Conservation (phyloP, 208 protist genomes). For the Leishmania turanica region DNA sequence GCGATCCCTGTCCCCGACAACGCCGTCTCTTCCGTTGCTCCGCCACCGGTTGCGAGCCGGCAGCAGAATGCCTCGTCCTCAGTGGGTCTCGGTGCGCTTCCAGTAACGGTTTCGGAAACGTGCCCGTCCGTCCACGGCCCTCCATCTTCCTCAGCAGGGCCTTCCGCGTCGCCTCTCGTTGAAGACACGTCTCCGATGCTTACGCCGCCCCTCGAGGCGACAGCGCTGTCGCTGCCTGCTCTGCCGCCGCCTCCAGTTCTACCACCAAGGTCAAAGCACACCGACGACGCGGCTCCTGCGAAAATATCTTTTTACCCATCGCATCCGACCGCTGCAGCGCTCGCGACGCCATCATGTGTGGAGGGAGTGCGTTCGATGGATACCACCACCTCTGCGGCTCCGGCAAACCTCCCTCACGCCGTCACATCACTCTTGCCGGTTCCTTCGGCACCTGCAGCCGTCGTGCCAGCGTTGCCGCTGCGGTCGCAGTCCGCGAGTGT, state of each 20-base stretch:
- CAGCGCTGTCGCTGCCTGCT: not conserved
- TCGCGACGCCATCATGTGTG: not conserved
- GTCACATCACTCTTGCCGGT: not conserved
- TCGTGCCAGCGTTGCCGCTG: not conserved
- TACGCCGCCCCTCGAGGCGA: not conserved
- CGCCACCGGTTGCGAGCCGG: not conserved
- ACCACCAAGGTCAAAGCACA: no score
- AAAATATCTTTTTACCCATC: no score
- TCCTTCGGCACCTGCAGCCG: not conserved
- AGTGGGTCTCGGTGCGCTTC: not conserved
- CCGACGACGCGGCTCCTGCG: no score
- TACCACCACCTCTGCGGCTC: not conserved
- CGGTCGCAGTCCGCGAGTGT: not conserved
- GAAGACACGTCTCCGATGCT: not conserved
- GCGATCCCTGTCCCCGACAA: not conserved
- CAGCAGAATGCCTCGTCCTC: no score
- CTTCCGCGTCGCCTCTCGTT: not conserved
- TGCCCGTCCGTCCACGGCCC: not conserved
- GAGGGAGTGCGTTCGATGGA: not conserved
- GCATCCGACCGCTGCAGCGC: not conserved
- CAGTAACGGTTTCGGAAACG: not conserved
- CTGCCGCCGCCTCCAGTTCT: not conserved
- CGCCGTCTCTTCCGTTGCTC: not conserved
- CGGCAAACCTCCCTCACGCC: not conserved
- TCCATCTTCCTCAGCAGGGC: not conserved